phyloP scores from a whole-genome alignment of 192 early-diverging fungal genomes.

The Phlyctochytrium bullatum region DNA sequence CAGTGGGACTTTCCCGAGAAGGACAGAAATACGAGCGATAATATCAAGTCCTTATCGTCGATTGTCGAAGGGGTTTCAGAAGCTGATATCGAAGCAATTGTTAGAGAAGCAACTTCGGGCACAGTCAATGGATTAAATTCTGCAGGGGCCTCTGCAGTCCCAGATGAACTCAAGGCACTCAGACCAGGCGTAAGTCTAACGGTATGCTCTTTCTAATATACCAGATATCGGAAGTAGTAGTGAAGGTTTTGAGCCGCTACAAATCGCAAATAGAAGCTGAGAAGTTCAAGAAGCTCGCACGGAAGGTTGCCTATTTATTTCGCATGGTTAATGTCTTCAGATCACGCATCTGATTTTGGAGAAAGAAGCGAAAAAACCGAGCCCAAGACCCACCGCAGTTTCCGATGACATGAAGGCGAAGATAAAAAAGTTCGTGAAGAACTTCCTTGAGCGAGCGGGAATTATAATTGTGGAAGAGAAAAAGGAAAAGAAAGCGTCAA shows the following conservation, averaged over 20 bases:
- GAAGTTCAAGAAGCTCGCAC: conserved; percentile 47
- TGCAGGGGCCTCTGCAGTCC: conserved; percentile 6
- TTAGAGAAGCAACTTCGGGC: conserved; percentile 16
- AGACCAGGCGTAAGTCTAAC: background rate
- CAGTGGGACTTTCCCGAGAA: conserved; percentile 38
- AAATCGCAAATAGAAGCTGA: conserved; percentile 32
- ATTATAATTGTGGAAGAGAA: background rate
- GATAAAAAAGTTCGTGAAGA: conserved; percentile 36
- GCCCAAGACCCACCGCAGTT: conserved; percentile 5
- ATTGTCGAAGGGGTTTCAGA: conserved; percentile 26
- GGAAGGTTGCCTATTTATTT: conserved; percentile 26
- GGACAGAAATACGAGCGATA: background rate
- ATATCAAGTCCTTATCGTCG: conserved; percentile 2
- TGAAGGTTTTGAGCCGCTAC: conserved; percentile 39
- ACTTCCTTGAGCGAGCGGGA: background rate
- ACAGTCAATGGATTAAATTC: background rate
- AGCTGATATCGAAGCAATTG: conserved; percentile 23
- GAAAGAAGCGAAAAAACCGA: conserved; percentile 34
- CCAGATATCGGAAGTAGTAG: conserved; percentile 42
- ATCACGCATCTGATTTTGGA: conserved; percentile 38
- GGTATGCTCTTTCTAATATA: background rate
- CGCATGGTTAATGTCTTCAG: conserved; percentile 18
- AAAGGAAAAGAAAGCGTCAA: background rate
- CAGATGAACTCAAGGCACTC: conserved; percentile 10
- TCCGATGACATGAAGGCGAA: conserved; percentile 22